These are phyloP conservation scores for Capsicum pubescens DNA, from an alignment of 257 asterid genomes.

Conservation along the genomic window DNA sequence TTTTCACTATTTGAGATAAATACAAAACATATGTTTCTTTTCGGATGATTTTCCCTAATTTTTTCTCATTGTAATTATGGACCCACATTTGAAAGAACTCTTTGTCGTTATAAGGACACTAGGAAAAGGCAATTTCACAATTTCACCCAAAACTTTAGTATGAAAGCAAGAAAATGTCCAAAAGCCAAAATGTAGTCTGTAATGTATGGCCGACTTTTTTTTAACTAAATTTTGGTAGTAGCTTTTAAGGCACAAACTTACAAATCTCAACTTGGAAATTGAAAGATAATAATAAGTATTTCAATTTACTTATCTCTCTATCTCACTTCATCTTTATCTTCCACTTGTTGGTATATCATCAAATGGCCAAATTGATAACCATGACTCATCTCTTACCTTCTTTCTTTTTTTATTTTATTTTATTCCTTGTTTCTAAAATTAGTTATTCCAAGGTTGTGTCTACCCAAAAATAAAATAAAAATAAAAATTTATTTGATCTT, in stretches of 20 bases:
- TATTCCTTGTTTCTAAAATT: constrained; percentile 27
- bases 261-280: constrained; percentile 36
- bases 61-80: too few species aligned
- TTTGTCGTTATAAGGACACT: background rate
- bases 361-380: constrained; percentile 24
- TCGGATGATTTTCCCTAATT: too few species aligned
- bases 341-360: constrained; percentile 28
- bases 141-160: constrained; percentile 23
- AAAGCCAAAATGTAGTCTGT: constrained; percentile 29
- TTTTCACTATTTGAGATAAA: too few species aligned
- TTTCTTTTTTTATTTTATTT: constrained; percentile 12
- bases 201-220: constrained; percentile 30
- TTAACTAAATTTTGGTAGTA: constrained; percentile 7
- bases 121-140: background rate
- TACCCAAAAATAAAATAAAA: background rate
- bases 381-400: background rate
- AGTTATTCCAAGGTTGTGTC: background rate
- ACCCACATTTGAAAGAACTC: too few species aligned
- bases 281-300: background rate
- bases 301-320: background rate
- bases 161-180: constrained; percentile 28
- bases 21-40: too few species aligned
- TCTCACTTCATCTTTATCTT: constrained; percentile 27
- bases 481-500: too few species aligned
- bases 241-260: constrained; percentile 31